Evolutionary conservation across 352 stramenopile genomes (phyloP), one percentile per base, ranked within the genome.

Genomic region (Globisporangium acanthophoron): DNA sequence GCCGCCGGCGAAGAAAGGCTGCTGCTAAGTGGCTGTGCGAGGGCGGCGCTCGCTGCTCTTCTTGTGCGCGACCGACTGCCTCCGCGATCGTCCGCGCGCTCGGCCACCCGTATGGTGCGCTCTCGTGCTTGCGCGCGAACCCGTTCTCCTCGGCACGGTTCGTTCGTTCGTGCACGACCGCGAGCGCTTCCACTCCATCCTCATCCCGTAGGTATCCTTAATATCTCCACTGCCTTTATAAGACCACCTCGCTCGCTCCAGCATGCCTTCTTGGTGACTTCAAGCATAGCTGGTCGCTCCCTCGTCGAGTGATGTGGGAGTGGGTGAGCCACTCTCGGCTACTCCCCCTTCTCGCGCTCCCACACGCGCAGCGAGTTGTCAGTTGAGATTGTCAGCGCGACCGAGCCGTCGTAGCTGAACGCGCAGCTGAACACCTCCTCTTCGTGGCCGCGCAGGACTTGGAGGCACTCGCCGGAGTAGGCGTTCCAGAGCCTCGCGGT

Each of bases 1-100:
- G 11, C 67, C 78, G 62, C 74, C 74, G 44, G 66, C 67, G 45
- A 93, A 95, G 79, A 94, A 94, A 66, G 80, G 81, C 57, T 95
- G 85, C 69, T 95, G 83, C 76, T 92, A 90, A 79, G 63, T 8
- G n/a, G 37, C 15, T 52, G 24, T 27, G 16, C 53, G 12, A 29
- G 21, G 33, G 48, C 18, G 31, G 40, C 16, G 16, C 40, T 7
- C 18, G 43, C 43, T 11, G 43, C 18, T 21, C 43, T 48, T n/a
- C 43, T 3, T 48, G 43, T 48, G 43, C 43, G 43, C 43, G 43
- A 0, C 43, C 43, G 16, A 20, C 43, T 27, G 43, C 43, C 5
- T n/a, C 40, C 12, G 40, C 40, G n/a, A 20, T 21, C 43, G n/a
- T 24, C 43, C 7, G 43, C 43, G 43, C n/a, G 43, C 27, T 27